These are phyloP conservation scores for Colletotrichum sp. DNA, from an alignment of 2,329 filamentous ascomycete species.

Conservation along the genomic window DNA sequence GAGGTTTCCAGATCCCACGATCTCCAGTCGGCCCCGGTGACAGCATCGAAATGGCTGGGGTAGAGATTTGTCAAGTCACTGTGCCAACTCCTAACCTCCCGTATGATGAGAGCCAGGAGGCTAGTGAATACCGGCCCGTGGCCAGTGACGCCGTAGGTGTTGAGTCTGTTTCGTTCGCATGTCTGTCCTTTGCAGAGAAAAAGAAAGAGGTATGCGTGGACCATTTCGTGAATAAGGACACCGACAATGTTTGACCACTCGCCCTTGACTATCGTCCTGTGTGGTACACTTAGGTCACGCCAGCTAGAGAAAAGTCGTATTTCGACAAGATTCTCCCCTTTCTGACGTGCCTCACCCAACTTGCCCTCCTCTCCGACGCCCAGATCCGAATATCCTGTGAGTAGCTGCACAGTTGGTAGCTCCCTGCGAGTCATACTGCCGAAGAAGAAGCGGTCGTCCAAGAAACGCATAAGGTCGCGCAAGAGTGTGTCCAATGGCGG, in stretches of 20 bases:
- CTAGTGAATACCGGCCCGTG: background rate
- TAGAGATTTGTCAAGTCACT: background rate
- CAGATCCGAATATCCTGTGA: background rate
- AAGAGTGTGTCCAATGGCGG: background rate
- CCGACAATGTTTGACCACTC: background rate
- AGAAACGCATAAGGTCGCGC: background rate
- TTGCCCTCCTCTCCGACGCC: background rate
- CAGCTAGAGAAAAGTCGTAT: background rate
- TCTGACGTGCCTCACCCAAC: background rate
- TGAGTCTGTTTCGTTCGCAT: background rate
- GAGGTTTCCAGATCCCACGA: background rate
- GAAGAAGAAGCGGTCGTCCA: constrained; percentile 3
- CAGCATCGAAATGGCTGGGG: background rate
- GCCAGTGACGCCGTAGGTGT: background rate
- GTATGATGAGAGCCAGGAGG: background rate
- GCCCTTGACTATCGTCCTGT: no score
- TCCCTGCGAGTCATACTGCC: background rate
- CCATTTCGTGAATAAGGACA: background rate
- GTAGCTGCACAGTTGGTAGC: background rate
- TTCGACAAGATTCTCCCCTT: background rate
- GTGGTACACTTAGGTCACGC: no score
- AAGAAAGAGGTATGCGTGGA: background rate
- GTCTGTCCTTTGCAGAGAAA: background rate
- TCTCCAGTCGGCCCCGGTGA: background rate
- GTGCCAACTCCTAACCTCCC: background rate